Evolutionary conservation across 2,329 filamentous ascomycete genomes (phyloP), one percentile per base, ranked within the genome.

Genomic region (Cytospora chrysosperma): DNA sequence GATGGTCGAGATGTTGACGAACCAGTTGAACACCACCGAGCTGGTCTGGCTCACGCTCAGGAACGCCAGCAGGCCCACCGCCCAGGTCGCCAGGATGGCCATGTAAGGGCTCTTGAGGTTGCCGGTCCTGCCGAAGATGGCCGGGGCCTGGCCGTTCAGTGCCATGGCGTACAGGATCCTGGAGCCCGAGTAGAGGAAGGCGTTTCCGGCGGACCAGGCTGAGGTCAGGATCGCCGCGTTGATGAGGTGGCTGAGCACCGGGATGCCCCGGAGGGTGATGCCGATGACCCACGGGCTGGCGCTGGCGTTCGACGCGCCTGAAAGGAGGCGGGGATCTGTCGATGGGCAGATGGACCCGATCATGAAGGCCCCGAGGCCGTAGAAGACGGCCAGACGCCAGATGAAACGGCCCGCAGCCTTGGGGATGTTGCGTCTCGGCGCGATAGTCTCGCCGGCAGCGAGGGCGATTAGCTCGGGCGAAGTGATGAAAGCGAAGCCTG

Each of bases 81-180:
- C 73, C 78, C 80, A 82, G 6, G 85, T 86, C 59, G 75, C 75
- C 6, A 85, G 72, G 1, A 87, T 82, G 3, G 79, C 82, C 13
- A 76, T 78, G 69, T 75, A 86, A 0, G 88, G 88, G 0, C 89
- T 85, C 56, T 88, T 88, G 24, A 79, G 78, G 65, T 82, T 82
- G 50, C 81, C 87, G 28, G 88, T 90, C 7, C 73, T 78, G 37
- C 80, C 78, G 75, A 91, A 89, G 65, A 86, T 74, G 9, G 72
- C 74, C 0, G 89, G 89, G 0, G 89, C 89, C 56, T 90, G 88
- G 17, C 86, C 85, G 62, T 84, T 86, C 10, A 88, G 79, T 0
- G 88, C 82, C 72, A 93, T 84, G 63, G 86, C 87, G 71, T 90
- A 87, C 10, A 93, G 78, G 24, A 92, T 85, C 71, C 90, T 85